Evolutionary conservation across 1,284 basidiomycete genomes (phyloP), one percentile per base, ranked within the genome.

Genomic region (Earliella scabrosa): DNA sequence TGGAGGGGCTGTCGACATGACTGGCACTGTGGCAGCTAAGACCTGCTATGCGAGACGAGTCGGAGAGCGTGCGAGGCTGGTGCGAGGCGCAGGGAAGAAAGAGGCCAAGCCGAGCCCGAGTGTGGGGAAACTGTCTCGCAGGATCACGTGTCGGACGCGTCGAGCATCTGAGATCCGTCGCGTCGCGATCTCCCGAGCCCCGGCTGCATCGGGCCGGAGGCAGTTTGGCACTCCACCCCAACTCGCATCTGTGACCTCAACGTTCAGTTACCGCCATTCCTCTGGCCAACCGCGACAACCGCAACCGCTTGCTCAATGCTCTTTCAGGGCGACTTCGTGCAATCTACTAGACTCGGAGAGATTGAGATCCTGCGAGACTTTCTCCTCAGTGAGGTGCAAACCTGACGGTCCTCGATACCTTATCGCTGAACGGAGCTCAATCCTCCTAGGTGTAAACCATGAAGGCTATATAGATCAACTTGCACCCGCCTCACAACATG

Each of bases 311-410:
- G n/a, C n/a, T n/a, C n/a, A n/a, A 48, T 68, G 66, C 44, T 70
- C 18, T 35, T 83, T 29, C 66, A 71, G 54, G 87, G 83, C 9
- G 82, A 82, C 7, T 77, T 92, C 43, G 80, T 88, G 2, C 82
- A 87, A 62, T 81, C 82, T 21, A 80, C 79, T 0, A 55, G 61
- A 2, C 74, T 83, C 3, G 82, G 82, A 7, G 52, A 71, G 11
- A 62, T 91, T 3, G 75, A 82, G 14, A 80, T 92, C 36, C 70
- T 83, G 11, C 68, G 71, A 1, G 82, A 92, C 62, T 71, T 87
- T 63, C 64, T 91, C 18, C 69, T 92, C 50, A 75, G 88, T 86
- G 63, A 70, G 79, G 21, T 39, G 59, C 2, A 11, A 44, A 35
- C 45, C 40, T 40, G 20, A 45, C 48, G 23, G n/a, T 31, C 29